These are phyloP conservation scores for Penicillium arizonense DNA, from an alignment of 495 filamentous ascomycete genomes.

Conservation along the genomic window DNA sequence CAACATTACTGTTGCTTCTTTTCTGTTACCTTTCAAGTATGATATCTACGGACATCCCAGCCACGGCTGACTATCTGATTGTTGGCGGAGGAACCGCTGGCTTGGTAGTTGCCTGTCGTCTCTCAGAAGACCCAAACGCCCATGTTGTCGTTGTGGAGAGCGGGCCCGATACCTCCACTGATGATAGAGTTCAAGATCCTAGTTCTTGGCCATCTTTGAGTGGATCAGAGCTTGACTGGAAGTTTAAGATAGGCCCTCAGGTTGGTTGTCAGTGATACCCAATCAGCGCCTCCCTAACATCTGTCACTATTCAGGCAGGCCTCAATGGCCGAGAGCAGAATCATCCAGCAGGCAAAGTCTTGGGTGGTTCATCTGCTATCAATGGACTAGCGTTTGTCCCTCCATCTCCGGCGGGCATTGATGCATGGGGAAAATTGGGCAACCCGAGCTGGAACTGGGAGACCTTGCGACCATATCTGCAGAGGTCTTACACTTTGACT, in stretches of 20 bases:
- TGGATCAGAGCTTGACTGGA: constrained; percentile 55
- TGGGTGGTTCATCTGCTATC: constrained; percentile 36
- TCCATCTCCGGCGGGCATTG: constrained; percentile 41
- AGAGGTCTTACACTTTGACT: constrained; percentile 11
- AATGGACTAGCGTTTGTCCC: constrained; percentile 26
- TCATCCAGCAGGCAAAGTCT: constrained; percentile 26
- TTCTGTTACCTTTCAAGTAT: background rate
- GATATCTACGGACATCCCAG: constrained; percentile 1
- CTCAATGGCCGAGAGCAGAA: constrained; percentile 23
- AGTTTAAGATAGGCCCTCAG: constrained; percentile 49
- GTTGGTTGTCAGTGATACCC: constrained; percentile 16
- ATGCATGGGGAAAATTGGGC: constrained; percentile 54
- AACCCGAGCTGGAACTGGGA: constrained; percentile 54
- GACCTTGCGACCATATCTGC: constrained; percentile 44
- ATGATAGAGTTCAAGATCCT: constrained; percentile 43
- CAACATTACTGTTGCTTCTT: no score
- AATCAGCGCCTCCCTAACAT: background rate
- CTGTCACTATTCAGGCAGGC: constrained; percentile 8
- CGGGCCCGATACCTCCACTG: constrained; percentile 42
- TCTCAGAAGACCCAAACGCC: constrained; percentile 42
- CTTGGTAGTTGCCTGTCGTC: constrained; percentile 45
- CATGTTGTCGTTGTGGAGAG: constrained; percentile 53
- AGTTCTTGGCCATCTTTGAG: constrained; percentile 35
- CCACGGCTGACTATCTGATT: constrained; percentile 30
- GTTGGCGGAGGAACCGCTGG: constrained; percentile 48